Percentiles rank a stretch among this genome's conserved stretches.
Evolutionary conservation across 1,139 yeast species (phyloP).

Genomic region (Hemisphaericaspora xylanilytica): DNA sequence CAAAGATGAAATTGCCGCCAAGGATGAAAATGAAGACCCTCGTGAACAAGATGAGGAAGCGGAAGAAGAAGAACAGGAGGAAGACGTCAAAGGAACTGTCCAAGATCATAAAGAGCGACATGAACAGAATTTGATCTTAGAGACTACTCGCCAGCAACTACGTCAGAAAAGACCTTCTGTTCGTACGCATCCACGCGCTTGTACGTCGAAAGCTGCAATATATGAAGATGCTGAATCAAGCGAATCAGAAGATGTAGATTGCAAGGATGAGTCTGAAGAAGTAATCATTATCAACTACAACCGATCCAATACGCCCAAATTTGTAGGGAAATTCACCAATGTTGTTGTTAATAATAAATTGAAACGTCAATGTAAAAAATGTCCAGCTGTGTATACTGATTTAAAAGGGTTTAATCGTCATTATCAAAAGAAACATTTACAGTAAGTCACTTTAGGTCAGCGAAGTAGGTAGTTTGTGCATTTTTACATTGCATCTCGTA

Average conservation of each 20-base stretch:
- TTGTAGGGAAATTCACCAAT: slow-evolving; percentile 15
- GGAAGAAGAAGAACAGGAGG: too few species aligned
- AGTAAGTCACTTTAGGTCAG: too few species aligned
- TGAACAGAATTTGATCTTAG: too few species aligned
- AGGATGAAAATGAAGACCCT: too few species aligned
- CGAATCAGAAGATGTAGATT: background rate
- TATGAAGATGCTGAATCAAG: background rate
- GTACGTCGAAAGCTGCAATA: background rate
- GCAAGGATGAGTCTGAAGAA: slow-evolving; percentile 1
- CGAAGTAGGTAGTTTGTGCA: too few species aligned
- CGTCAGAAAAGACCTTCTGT: background rate
- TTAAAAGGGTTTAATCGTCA: slow-evolving; percentile 19
- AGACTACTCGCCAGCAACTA: background rate
- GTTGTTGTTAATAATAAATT: slow-evolving; percentile 11
- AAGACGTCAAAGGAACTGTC: too few species aligned
- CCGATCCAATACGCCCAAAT: slow-evolving; percentile 18
- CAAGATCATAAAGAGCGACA: too few species aligned
- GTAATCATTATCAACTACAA: slow-evolving; percentile 13
- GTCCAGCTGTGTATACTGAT: slow-evolving; percentile 14
- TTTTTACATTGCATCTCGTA: too few species aligned
- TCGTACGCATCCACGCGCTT: background rate
- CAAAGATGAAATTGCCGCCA: background rate
- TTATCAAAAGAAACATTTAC: slow-evolving; percentile 14
- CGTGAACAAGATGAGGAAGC: too few species aligned
- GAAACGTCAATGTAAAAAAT: slow-evolving; percentile 17